Base-by-base conservation (phyloP, 176 grass and related monocot genomes). In the Juncus inflexus region DNA sequence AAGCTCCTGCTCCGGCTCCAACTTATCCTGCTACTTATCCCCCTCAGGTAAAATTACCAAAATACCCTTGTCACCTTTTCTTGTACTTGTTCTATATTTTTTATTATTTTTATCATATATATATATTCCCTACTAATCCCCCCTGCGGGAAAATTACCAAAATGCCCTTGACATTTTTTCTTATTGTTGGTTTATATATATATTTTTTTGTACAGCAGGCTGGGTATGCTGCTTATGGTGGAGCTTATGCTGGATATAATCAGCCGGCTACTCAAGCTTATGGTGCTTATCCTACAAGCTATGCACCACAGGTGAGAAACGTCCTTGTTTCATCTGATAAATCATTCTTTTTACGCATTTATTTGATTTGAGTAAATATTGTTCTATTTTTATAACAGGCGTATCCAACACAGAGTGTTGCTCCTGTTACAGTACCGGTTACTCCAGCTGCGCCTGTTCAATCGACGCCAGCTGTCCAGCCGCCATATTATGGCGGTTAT, bases 11-110 rank as follows among this genome's bases (percentile, higher is more conserved):
- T 76, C 76, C 83, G 19, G 86, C 89, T 59, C 75, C 78, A 62
- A 78, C 76, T 36, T 95, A 90, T 76, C 77, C 91, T 78, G 72
- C 83, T 58, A 40, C 87, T 39, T 95, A 95, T 74, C 55, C 81
- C 16, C 64, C 81, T 14, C 83, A 95, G 87, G 91, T 95, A 78
- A 42, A 8, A 6, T 52, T 45, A 54, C 11, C 75, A 12, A 15
- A 74, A 43, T 37, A 5, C 54, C 54, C 54, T 15, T 15, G 10
- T 0, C 12, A 52, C 5, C 0, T 51, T 66, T 36, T 4, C 51
- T 50, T 16, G 12, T 9, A 52, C 35, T 12, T 38, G 39, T 12
- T 49, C 7, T 65, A 16, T 35, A 16, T 3, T 16, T 12, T 15
- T 15, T 16, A 50, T 35, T 50, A 47, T 19, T 49, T 62, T 52